Evolutionary conservation across 192 early-diverging fungal genomes (phyloP).

Genomic region (Linnemannia exigua): DNA sequence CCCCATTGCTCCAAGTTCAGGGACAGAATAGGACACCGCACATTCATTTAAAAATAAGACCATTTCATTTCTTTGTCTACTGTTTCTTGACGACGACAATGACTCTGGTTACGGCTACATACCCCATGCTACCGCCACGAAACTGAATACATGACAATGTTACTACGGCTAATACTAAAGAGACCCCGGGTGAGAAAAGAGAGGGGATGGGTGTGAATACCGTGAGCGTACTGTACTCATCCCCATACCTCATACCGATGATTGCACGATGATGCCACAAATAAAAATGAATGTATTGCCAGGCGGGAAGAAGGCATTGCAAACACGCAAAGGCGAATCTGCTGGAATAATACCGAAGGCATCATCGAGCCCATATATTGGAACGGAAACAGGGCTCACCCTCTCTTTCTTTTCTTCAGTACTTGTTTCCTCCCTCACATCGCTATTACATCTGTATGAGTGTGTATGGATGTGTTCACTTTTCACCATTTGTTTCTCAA

Average conservation of each 20-base stretch:
- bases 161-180: not conserved
- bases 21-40: not conserved
- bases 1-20: not conserved
- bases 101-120: not conserved
- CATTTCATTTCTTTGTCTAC: not conserved
- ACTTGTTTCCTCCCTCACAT: too few relatives aligned
- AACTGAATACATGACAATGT: not conserved
- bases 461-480: too few relatives aligned
- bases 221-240: too few relatives aligned
- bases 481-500: too few relatives aligned
- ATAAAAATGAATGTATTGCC: not conserved
- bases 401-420: too few relatives aligned
- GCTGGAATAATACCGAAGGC: too few relatives aligned
- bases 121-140: not conserved
- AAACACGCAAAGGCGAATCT: too few relatives aligned
- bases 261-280: slow-evolving; percentile 5
- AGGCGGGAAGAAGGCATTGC: not conserved
- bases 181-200: not conserved
- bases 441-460: too few relatives aligned
- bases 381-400: too few relatives aligned
- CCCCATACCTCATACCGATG: not conserved
- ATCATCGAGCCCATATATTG: too few relatives aligned
- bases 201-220: not conserved
- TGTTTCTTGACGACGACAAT: not conserved
- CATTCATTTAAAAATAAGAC: not conserved